Evolutionary conservation across 2,329 filamentous ascomycete species (phyloP).

Genomic region (Botryosphaeria dothidea): DNA sequence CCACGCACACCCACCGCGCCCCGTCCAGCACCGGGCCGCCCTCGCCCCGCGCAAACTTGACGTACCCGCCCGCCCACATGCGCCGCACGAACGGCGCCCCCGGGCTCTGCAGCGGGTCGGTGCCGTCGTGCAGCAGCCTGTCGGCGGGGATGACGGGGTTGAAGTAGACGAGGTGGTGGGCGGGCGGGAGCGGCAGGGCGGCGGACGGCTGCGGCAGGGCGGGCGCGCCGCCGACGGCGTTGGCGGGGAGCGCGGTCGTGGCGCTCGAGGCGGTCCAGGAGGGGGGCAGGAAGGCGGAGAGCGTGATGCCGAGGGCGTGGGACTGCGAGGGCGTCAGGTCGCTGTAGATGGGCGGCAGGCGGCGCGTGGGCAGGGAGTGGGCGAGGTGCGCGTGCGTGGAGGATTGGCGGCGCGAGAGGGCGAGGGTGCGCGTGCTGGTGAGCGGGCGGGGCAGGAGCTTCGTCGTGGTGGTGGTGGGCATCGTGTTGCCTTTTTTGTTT

Average conservation of each 20-base stretch:
- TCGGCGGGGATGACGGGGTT: constrained; percentile 66
- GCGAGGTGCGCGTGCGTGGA: constrained; percentile 6
- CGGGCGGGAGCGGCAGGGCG: constrained; percentile 53
- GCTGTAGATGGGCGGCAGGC: constrained; percentile 54
- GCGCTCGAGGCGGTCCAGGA: constrained; percentile 5
- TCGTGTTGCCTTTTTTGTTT: background rate
- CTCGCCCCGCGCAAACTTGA: constrained; percentile 53
- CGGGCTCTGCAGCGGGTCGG: constrained; percentile 76
- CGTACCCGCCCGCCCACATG: constrained; percentile 84
- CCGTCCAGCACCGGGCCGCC: constrained; percentile 1
- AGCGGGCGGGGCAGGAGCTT: background rate
- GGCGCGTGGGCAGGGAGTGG: constrained; percentile 47
- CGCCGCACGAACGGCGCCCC: constrained; percentile 71
- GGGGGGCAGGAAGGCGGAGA: constrained; percentile 27
- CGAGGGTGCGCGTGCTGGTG: background rate
- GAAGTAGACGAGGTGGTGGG: constrained; percentile 87
- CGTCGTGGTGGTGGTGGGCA: background rate
- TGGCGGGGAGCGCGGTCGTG: background rate
- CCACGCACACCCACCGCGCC: constrained; percentile 42
- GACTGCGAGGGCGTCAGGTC: constrained; percentile 63
- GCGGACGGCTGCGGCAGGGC: background rate
- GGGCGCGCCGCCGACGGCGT: constrained; percentile 2
- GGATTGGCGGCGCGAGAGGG: background rate
- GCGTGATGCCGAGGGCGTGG: constrained; percentile 60
- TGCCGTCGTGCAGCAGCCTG: constrained; percentile 75